phyloP scores from a whole-genome alignment of 257 asterid genomes.

The Lithospermum erythrorhizon region DNA sequence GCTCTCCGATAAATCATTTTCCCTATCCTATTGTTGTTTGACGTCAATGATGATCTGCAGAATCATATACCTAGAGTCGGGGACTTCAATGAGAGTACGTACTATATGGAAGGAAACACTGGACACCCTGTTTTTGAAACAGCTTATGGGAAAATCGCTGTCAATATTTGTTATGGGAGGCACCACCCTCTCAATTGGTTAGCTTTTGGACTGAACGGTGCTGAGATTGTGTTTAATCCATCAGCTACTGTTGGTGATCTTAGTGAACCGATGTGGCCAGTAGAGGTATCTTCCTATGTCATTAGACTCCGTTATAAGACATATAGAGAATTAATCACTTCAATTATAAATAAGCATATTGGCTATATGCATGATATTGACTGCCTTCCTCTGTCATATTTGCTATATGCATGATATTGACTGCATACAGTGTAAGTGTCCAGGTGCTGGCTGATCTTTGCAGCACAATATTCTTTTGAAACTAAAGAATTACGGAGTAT shows the following conservation, averaged over 20 bases:
- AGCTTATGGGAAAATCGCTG: slow-evolving; percentile 76
- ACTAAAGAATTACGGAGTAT: too few species aligned
- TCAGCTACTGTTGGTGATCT: slow-evolving; percentile 98
- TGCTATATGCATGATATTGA: too few species aligned
- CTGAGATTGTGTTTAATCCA: slow-evolving; percentile 91
- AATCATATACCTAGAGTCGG: slow-evolving; percentile 98
- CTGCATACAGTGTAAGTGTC: too few species aligned
- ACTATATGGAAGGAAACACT: slow-evolving; percentile 95
- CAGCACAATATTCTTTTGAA: too few species aligned
- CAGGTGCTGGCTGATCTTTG: too few species aligned
- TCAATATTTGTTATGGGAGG: slow-evolving; percentile 93
- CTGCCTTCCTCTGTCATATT: too few species aligned
- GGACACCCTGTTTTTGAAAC: slow-evolving; percentile 98
- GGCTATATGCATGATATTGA: too few species aligned
- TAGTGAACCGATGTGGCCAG: slow-evolving; percentile 99
- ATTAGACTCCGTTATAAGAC: too few species aligned
- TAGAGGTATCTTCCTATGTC: slow-evolving; percentile 48
- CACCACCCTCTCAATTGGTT: slow-evolving; percentile 98
- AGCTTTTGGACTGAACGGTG: slow-evolving; percentile 90
- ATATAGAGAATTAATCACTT: too few species aligned
- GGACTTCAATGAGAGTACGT: slow-evolving; percentile 92
- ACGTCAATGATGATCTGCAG: slow-evolving; percentile 31
- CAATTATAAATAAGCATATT: not conserved
- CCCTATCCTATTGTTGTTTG: not conserved
- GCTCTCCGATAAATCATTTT: not conserved